Percentiles rank a stretch among this genome's conserved stretches.
These are phyloP conservation scores for Scenedesmus sp. DNA, from an alignment of 163 green algal species.

Conservation along the genomic window DNA sequence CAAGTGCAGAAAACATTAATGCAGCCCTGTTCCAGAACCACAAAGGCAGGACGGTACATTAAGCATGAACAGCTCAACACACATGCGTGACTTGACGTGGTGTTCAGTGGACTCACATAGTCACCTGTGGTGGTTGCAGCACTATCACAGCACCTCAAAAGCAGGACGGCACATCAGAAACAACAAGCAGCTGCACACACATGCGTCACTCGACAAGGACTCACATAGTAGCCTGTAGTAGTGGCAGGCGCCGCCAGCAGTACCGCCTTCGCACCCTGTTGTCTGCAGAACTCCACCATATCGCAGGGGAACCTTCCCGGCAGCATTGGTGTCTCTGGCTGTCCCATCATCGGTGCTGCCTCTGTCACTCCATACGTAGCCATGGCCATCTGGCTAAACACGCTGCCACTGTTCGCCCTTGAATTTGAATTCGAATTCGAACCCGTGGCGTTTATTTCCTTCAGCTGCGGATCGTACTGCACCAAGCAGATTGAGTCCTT, in stretches of 20 bases:
- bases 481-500: slow-evolving; percentile 33
- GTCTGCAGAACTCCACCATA: slow-evolving; percentile 15
- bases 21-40: no score
- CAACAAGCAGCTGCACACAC: neutral
- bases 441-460: neutral
- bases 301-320: slow-evolving; percentile 14
- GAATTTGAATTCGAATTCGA: neutral
- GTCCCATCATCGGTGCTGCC: neutral
- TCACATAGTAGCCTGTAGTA: slow-evolving; percentile 21
- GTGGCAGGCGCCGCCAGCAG: slow-evolving; percentile 6
- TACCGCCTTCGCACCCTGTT: slow-evolving; percentile 33
- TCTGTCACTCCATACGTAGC: neutral
- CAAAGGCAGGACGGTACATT: no score
- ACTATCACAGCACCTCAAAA: no score
- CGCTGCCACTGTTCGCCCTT: neutral
- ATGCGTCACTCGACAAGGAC: neutral
- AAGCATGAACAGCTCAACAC: no score
- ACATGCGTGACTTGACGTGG: no score
- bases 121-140: no score
- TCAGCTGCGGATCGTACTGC: neutral
- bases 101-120: no score
- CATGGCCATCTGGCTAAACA: neutral
- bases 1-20: no score
- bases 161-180: neutral
- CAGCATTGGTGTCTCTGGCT: neutral